These are phyloP conservation scores for Russula vinacea DNA, from an alignment of 768 basidiomycete species.

Conservation along the genomic window DNA sequence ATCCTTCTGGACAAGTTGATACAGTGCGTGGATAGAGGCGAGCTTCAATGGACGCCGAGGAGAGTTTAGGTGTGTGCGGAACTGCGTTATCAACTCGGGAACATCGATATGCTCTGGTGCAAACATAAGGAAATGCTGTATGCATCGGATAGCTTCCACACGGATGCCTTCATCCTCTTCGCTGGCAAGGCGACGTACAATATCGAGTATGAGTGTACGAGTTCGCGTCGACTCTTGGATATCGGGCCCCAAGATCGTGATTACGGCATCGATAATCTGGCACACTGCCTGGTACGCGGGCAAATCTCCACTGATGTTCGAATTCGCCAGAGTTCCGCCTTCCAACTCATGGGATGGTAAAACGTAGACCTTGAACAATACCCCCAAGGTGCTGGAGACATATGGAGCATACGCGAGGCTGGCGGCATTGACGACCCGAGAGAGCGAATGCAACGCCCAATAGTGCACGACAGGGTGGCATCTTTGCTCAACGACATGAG, in stretches of 20 bases:
- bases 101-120: slow-evolving; percentile 81
- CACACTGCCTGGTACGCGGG: slow-evolving; percentile 91
- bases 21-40: slow-evolving; percentile 92
- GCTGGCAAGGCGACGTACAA: slow-evolving; percentile 79
- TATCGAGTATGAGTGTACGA: slow-evolving; percentile 74
- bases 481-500: slow-evolving; percentile 93
- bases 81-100: slow-evolving; percentile 72
- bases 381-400: slow-evolving; percentile 81
- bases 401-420: slow-evolving; percentile 89
- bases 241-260: slow-evolving; percentile 92
- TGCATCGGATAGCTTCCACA: slow-evolving; percentile 93
- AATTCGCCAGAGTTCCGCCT: slow-evolving; percentile 77
- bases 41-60: slow-evolving; percentile 82
- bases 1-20: slow-evolving; percentile 95
- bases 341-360: slow-evolving; percentile 90
- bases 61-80: slow-evolving; percentile 77
- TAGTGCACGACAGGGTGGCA: slow-evolving; percentile 97
- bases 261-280: slow-evolving; percentile 87
- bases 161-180: slow-evolving; percentile 86
- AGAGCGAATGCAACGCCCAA: slow-evolving; percentile 83
- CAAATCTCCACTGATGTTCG: slow-evolving; percentile 85
- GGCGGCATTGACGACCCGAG: slow-evolving; percentile 85
- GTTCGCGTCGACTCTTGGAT: slow-evolving; percentile 83
- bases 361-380: slow-evolving; percentile 87
- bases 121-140: slow-evolving; percentile 97